These are phyloP conservation scores for Mycena pura DNA, from an alignment of 768 basidiomycete species.

Conservation along the genomic window DNA sequence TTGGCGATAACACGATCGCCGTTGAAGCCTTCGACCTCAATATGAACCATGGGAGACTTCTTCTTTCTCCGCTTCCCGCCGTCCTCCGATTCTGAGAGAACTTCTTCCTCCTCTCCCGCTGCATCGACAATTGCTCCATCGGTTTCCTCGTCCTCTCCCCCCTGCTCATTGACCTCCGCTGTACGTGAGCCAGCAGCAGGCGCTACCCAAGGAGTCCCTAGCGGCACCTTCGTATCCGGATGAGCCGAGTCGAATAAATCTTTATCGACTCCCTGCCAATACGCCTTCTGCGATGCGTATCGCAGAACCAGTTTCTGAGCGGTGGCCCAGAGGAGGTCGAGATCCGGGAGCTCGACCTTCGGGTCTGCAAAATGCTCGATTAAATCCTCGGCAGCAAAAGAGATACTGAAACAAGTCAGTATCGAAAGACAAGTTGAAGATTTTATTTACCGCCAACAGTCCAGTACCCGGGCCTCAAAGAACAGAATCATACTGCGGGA, in stretches of 20 bases:
- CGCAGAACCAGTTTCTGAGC: not conserved
- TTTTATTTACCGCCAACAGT: not conserved
- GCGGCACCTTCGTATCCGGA: not conserved
- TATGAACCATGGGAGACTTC: not conserved
- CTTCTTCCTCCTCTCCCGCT: not conserved
- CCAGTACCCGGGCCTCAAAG: conserved; percentile 24
- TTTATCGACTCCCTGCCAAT: not conserved
- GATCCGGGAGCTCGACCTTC: not conserved
- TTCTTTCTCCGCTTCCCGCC: not conserved
- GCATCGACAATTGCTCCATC: not conserved
- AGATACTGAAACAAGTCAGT: not conserved
- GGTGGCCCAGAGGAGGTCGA: not conserved
- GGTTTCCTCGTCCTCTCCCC: not conserved
- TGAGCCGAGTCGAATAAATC: not conserved
- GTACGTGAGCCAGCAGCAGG: not conserved
- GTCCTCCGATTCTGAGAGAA: not conserved
- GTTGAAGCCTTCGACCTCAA: conserved; percentile 3
- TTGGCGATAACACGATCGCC: conserved; percentile 18
- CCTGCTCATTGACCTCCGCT: not conserved
- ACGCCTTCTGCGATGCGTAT: not conserved
- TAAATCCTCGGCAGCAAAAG: not conserved
- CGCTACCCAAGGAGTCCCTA: not conserved
- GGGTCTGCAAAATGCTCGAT: not conserved
- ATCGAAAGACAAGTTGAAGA: not conserved
- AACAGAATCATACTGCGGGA: conserved; percentile 26